A percentile compares a stretch with the other conserved stretches of the same genome.
Evolutionary conservation across 805 yeast species (phyloP).

Genomic region (Pichia californica): DNA sequence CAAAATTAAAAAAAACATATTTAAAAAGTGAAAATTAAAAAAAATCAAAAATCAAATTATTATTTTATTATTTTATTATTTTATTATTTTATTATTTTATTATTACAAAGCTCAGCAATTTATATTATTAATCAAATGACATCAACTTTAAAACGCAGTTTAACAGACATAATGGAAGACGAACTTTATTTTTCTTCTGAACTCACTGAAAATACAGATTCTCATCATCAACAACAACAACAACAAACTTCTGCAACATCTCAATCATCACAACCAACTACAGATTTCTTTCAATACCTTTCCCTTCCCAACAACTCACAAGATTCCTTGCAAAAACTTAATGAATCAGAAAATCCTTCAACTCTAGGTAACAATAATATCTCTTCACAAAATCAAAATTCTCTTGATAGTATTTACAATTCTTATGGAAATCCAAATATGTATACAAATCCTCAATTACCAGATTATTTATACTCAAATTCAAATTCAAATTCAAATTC

Average conservation of each 20-base stretch:
- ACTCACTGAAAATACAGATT: conserved; percentile 7
- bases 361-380: not conserved
- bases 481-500: too few relatives aligned
- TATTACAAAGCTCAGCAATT: too few relatives aligned
- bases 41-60: too few relatives aligned
- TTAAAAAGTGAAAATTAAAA: too few relatives aligned
- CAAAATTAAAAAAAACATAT: too few relatives aligned
- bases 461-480: conserved; percentile 20
- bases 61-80: too few relatives aligned
- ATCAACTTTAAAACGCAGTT: conserved; percentile 26
- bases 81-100: too few relatives aligned
- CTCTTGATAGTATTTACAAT: conserved; percentile 20
- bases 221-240: conserved; percentile 10
- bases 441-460: conserved; percentile 21
- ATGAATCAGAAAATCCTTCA: conserved; percentile 5
- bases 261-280: conserved; percentile 2
- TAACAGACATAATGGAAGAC: conserved; percentile 29
- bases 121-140: conserved; percentile 22
- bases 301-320: conserved; percentile 23
- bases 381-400: not conserved
- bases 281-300: conserved; percentile 21
- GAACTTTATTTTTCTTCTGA: conserved; percentile 20
- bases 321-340: conserved; percentile 16
- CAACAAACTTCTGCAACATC: not conserved
- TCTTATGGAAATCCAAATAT: conserved; percentile 26